These are phyloP conservation scores for Phoma sp. DNA, from an alignment of 2,329 filamentous ascomycete species.

Conservation along the genomic window DNA sequence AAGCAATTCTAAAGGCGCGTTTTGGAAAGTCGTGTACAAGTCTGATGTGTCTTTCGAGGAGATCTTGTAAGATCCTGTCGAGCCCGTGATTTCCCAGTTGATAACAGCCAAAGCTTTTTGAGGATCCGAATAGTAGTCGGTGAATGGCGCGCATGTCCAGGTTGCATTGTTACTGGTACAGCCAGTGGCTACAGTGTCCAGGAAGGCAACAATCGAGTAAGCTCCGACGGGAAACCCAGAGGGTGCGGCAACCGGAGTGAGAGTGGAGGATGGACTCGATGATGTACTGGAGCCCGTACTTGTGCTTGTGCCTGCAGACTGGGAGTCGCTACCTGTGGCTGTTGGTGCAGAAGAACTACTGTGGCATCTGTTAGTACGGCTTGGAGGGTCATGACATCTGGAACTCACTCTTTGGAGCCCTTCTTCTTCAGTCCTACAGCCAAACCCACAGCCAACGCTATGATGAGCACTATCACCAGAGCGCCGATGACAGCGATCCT, in stretches of 20 bases:
- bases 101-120: constrained; percentile 59
- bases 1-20: constrained; percentile 57
- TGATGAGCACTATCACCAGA: constrained; percentile 41
- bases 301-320: constrained; percentile 12
- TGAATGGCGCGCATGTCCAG: constrained; percentile 68
- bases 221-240: constrained; percentile 65
- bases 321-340: constrained; percentile 3
- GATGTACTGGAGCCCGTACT: constrained; percentile 15
- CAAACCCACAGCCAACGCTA: constrained; percentile 48
- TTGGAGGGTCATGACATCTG: too few relatives aligned
- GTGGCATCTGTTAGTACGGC: constrained; percentile 7
- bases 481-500: constrained; percentile 44
- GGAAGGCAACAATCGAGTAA: constrained; percentile 66
- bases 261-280: constrained; percentile 22
- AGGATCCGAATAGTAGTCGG: constrained; percentile 53
- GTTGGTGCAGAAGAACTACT: constrained; percentile 9
- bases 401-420: constrained; percentile 29
- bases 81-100: constrained; percentile 64
- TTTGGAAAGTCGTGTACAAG: constrained; percentile 63
- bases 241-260: constrained; percentile 25
- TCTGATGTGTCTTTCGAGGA: constrained; percentile 60
- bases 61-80: constrained; percentile 54
- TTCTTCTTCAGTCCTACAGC: constrained; percentile 52
- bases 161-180: constrained; percentile 65
- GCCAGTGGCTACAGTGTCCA: constrained; percentile 58